These are phyloP conservation scores for Anethum foeniculum DNA, from an alignment of 140 eudicot species.

Conservation along the genomic window DNA sequence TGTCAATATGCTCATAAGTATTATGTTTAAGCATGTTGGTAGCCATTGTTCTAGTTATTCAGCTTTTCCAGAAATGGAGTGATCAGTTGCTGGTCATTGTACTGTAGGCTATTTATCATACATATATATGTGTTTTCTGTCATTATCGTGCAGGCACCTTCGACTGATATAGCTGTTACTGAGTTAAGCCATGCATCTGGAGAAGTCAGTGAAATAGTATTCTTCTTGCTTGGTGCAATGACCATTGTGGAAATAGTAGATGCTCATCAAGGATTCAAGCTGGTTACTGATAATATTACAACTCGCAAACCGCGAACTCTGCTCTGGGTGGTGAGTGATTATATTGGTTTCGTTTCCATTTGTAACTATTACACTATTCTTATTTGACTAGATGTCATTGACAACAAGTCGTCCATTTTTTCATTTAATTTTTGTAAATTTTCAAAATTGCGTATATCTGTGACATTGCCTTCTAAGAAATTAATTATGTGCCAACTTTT, in stretches of 20 bases:
- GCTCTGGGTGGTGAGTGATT: conserved; percentile 95
- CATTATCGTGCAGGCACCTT: conserved; percentile 69
- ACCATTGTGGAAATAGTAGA: conserved; percentile 97
- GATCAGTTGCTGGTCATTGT: neutral
- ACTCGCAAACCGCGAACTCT: conserved; percentile 96
- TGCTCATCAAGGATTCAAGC: conserved; percentile 99
- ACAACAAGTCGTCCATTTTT: neutral
- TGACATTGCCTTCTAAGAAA: neutral
- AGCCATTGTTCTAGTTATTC: neutral
- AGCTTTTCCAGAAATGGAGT: neutral
- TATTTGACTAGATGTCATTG: neutral
- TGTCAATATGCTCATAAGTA: neutral
- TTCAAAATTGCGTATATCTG: neutral
- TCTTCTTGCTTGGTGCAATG: conserved; percentile 98
- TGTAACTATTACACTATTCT: neutral
- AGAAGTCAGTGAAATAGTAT: conserved; percentile 98
- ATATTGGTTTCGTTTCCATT: neutral
- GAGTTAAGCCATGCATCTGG: conserved; percentile 87
- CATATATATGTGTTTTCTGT: neutral
- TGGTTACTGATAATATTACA: conserved; percentile 90
- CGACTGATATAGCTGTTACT: conserved; percentile 84
- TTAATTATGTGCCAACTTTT: neutral
- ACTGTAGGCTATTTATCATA: neutral
- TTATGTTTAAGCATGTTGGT: neutral
- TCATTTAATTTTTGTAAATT: neutral